These are phyloP conservation scores for Avena insularis DNA, from an alignment of 176 grass and related monocot species.

Conservation along the genomic window DNA sequence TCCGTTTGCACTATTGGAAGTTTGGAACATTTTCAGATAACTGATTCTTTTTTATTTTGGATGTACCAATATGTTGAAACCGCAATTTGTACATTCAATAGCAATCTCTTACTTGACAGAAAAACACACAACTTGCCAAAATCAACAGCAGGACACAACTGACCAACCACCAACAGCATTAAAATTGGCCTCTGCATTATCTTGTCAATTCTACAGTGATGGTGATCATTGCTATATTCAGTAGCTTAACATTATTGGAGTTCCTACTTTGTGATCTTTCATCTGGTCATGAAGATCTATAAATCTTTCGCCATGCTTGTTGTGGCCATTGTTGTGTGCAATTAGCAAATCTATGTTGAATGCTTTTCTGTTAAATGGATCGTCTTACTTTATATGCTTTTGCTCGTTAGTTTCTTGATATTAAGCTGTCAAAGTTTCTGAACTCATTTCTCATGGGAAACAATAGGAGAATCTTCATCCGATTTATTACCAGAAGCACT, in stretches of 20 bases:
- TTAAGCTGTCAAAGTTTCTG: conserved; percentile 23
- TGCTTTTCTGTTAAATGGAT: conserved; percentile 11
- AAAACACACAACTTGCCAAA: not conserved
- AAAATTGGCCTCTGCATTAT: conserved; percentile 18
- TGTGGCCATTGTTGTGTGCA: not conserved
- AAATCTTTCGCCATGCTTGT: conserved; percentile 19
- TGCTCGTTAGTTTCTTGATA: conserved; percentile 4
- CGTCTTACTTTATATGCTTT: conserved; percentile 5
- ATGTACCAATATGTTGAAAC: not conserved
- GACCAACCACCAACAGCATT: not conserved
- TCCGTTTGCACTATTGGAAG: not conserved
- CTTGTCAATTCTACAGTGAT: not conserved
- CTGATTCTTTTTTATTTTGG: not conserved
- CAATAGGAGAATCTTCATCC: conserved; percentile 71
- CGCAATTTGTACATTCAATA: not conserved
- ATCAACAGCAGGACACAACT: not conserved
- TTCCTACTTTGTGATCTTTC: conserved; percentile 20
- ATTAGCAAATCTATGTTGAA: conserved; percentile 22
- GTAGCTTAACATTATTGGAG: not conserved
- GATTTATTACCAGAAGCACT: conserved; percentile 78
- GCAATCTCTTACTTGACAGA: not conserved
- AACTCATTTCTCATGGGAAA: conserved; percentile 46
- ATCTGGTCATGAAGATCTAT: conserved; percentile 21
- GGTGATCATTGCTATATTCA: not conserved
- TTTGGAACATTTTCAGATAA: not conserved